These are phyloP conservation scores for Rhizophagus prolifer DNA, from an alignment of 192 early-diverging fungal species.

Conservation along the genomic window DNA sequence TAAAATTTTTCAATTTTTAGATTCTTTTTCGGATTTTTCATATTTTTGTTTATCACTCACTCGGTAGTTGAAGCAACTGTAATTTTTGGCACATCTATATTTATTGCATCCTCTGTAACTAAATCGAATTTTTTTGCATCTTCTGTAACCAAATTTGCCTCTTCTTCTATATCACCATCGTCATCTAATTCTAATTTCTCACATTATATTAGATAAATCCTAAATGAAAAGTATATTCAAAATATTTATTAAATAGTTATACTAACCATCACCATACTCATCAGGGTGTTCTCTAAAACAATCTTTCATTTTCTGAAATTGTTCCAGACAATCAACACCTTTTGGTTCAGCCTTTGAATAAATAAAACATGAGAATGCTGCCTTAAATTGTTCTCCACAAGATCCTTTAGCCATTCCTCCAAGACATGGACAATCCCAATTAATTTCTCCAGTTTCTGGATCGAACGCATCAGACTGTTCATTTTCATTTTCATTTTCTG, in stretches of 20 bases:
- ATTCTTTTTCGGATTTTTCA: not conserved
- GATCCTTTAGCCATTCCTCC: constrained; percentile 93
- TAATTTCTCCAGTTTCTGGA: constrained; percentile 86
- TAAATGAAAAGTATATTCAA: not conserved
- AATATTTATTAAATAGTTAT: not conserved
- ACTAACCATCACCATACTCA: constrained; percentile 73
- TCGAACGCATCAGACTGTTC: constrained; percentile 63
- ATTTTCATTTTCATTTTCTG: not conserved
- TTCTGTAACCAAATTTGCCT: not conserved
- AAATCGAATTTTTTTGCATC: not conserved
- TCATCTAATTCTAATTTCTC: not conserved
- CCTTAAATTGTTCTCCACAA: constrained; percentile 97
- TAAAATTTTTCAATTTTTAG: not conserved
- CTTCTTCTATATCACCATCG: not conserved
- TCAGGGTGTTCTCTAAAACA: constrained; percentile 92
- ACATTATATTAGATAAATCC: not conserved
- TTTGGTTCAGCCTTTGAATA: constrained; percentile 92
- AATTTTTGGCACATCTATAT: not conserved
- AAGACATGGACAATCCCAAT: constrained; percentile 96
- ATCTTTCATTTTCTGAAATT: constrained; percentile 92
- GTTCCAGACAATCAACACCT: constrained; percentile 94
- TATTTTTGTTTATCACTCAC: not conserved
- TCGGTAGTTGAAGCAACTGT: not conserved
- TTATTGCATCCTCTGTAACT: not conserved
- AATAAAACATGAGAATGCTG: constrained; percentile 96